A percentile compares a stretch with the other conserved stretches of the same genome.
phyloP scores from a whole-genome alignment of 2,329 filamentous ascomycete genomes.

The Sclerotinia minor region DNA sequence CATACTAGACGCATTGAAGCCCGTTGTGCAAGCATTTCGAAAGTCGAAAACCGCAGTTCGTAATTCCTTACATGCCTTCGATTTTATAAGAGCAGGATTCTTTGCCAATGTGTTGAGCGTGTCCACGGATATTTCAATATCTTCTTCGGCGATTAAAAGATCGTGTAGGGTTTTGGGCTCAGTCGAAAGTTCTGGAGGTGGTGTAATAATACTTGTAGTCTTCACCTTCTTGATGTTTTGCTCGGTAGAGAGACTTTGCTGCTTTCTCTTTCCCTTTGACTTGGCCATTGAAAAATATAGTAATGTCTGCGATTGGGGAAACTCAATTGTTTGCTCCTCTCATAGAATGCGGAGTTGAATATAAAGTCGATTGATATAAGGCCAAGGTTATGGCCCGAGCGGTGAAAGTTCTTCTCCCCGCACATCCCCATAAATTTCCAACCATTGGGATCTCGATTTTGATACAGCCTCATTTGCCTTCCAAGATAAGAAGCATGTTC shows the following conservation, averaged over 20 bases:
- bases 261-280: slow-evolving; percentile 50
- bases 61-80: slow-evolving; percentile 66
- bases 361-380: background rate
- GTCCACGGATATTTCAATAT: slow-evolving; percentile 67
- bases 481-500: too few species aligned
- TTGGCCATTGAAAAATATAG: slow-evolving; percentile 44
- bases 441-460: background rate
- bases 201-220: slow-evolving; percentile 40
- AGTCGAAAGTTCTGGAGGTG: slow-evolving; percentile 43
- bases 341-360: background rate
- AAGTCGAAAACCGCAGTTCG: slow-evolving; percentile 69
- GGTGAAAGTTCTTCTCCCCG: slow-evolving; percentile 1
- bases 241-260: slow-evolving; percentile 45
- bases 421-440: background rate
- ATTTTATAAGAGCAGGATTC: slow-evolving; percentile 64
- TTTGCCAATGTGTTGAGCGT: slow-evolving; percentile 59
- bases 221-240: slow-evolving; percentile 46
- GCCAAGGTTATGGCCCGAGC: slow-evolving; percentile 12
- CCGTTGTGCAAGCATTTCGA: slow-evolving; percentile 66
- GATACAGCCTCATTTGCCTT: background rate
- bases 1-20: slow-evolving; percentile 57
- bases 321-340: background rate
- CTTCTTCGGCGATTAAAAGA: slow-evolving; percentile 63
- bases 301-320: background rate
- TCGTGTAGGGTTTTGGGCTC: slow-evolving; percentile 54